Percentiles rank a stretch among this genome's conserved stretches.
Evolutionary conservation across 1,284 basidiomycete species (phyloP).

Genomic region (Apiotrichum akiyoshidainum): DNA sequence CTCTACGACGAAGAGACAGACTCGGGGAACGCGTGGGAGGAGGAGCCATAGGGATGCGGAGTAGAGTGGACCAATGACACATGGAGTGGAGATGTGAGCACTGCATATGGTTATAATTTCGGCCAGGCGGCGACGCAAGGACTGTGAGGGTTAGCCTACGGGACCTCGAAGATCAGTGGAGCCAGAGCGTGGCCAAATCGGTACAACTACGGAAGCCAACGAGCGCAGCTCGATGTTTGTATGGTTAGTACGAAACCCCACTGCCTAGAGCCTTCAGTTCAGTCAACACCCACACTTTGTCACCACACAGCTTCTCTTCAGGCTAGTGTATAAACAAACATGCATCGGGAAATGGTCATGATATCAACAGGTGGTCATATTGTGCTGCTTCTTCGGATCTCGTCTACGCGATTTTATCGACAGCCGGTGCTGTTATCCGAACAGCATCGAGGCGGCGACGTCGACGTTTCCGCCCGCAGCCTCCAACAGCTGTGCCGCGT

Average conservation of each 20-base stretch:
- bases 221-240: too few relatives aligned
- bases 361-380: not conserved
- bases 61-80: too few relatives aligned
- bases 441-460: conserved; percentile 80
- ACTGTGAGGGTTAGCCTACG: too few relatives aligned
- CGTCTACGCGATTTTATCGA: not conserved
- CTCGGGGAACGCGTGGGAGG: conserved; percentile 9
- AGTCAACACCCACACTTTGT: not conserved
- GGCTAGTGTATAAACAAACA: not conserved
- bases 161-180: too few relatives aligned
- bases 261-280: too few relatives aligned
- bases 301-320: not conserved
- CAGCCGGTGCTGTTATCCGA: conserved; percentile 53
- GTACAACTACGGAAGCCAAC: too few relatives aligned
- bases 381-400: not conserved
- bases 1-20: conserved; percentile 25
- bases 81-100: too few relatives aligned
- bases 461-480: conserved; percentile 83
- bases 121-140: too few relatives aligned
- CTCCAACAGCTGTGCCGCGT: conserved; percentile 71
- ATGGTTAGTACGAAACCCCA: too few relatives aligned
- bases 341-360: not conserved
- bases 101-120: too few relatives aligned
- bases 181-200: too few relatives aligned
- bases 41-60: not conserved